These are phyloP conservation scores for Grigorovia jiainica DNA, from an alignment of 805 yeast species.

Conservation along the genomic window DNA sequence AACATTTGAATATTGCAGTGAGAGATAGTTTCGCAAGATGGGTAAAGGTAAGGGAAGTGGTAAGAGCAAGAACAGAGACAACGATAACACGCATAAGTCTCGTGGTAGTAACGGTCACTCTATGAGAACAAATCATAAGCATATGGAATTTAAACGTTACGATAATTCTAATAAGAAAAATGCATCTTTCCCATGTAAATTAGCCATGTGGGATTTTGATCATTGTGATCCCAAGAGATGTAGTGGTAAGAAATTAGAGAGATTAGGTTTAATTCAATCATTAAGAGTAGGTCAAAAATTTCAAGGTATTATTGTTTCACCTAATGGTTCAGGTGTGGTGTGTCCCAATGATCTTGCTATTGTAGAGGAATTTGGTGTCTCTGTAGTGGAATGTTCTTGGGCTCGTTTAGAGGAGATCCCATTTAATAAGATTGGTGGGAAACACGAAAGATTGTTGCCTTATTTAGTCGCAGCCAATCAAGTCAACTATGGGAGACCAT, in stretches of 20 bases:
- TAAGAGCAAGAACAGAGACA: constrained; percentile 37
- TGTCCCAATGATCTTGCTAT: constrained; percentile 77
- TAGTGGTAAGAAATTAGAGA: constrained; percentile 86
- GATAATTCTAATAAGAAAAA: constrained; percentile 21
- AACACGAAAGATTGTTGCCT: constrained; percentile 76
- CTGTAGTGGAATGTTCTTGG: constrained; percentile 98
- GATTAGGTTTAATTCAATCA: constrained; percentile 73
- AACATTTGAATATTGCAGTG: too few relatives aligned
- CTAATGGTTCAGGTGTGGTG: constrained; percentile 83
- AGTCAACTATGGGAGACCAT: constrained; percentile 92
- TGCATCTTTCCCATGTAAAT: constrained; percentile 62
- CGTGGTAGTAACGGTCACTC: constrained; percentile 48
- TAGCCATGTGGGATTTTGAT: constrained; percentile 99
- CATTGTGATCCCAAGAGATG: constrained; percentile 98
- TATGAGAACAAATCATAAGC: constrained; percentile 43
- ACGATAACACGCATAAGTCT: constrained; percentile 18
- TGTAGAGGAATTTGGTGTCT: constrained; percentile 79
- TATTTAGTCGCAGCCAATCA: constrained; percentile 94
- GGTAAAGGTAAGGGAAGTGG: constrained; percentile 35
- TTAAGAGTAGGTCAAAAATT: constrained; percentile 90
- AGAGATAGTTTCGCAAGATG: too few relatives aligned
- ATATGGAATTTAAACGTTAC: constrained; percentile 29
- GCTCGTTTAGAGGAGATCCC: constrained; percentile 97
- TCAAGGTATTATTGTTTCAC: constrained; percentile 83
- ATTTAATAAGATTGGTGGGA: constrained; percentile 84